Base-by-base conservation (phyloP, 2,329 filamentous ascomycete genomes). In the Chaetomiaceae sp. region DNA sequence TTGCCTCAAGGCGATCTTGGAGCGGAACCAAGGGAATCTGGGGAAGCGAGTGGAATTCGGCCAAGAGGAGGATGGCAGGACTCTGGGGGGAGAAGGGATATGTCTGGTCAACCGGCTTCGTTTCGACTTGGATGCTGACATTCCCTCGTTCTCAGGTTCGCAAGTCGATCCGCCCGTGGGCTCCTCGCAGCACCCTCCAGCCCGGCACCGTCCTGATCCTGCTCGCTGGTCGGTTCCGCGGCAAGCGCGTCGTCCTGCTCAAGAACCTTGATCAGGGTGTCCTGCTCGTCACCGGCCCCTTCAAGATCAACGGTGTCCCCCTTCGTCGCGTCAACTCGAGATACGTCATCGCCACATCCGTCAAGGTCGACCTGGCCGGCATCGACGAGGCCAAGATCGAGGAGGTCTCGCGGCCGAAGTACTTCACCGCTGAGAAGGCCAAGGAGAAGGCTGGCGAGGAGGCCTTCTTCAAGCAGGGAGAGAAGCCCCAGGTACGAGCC, bases 281-380 rank as follows among this genome's bases (percentile, higher is more conserved):
- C 63, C 90, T 99, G 74, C 89, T 99, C 73, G 90, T 99, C 69
- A 99, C 93, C 72, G 93, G 93, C 68, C 93, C 93, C 73, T 99
- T 97, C 88, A 99, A 97, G 87, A 87, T 99, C 80, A 99, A 99
- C 81, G 93, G 93, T 76, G 93, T 99, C 63, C 93, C 93, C 66
- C 86, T 99, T 70, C 87, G 93, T 78, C 85, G 88, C 74, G 88
- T 95, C 73, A 95, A 95, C 80, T 81, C 89, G 72, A 86, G 88
- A 76, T 95, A 93, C 77, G 89, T 95, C 71, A 95, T 95, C 73
- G 89, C 88, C 70, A 95, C 89, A 68, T 89, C 86, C 67, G 84
- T 85, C 72, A 88, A 86, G 76, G 81, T 95, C 69, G 86, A 92
- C 72, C 75, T 99, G 68, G 78, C 80, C 63, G 89, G 89, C 69